Conservation (phyloP, 2,329 filamentous ascomycete species). For the Cladosporium halotolerans region DNA sequence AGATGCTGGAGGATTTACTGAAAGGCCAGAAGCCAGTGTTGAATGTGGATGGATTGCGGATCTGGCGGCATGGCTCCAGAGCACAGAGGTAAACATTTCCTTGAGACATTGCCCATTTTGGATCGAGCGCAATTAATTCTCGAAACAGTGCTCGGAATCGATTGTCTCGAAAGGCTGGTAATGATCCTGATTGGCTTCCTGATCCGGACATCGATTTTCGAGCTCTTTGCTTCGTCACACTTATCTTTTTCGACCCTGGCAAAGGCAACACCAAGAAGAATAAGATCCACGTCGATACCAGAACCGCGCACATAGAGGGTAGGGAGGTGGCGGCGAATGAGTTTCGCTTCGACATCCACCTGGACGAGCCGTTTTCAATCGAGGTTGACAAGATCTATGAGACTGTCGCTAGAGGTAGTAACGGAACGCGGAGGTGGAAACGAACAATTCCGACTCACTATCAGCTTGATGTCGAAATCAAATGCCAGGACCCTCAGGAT, state of each 20-base stretch:
- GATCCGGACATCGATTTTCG: slow-evolving; percentile 15
- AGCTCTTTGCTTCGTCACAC: slow-evolving; percentile 18
- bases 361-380: slow-evolving; percentile 22
- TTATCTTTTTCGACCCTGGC: slow-evolving; percentile 14
- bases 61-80: slow-evolving; percentile 3
- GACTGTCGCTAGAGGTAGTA: slow-evolving; percentile 12
- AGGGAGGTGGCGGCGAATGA: neutral
- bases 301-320: slow-evolving; percentile 15
- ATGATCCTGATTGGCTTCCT: slow-evolving; percentile 19
- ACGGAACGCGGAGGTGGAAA: slow-evolving; percentile 18
- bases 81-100: neutral
- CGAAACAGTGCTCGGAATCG: neutral
- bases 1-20: slow-evolving; percentile 24
- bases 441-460: slow-evolving; percentile 18
- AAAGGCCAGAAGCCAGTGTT: slow-evolving; percentile 20
- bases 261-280: slow-evolving; percentile 8
- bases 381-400: slow-evolving; percentile 18
- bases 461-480: slow-evolving; percentile 23
- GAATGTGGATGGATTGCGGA: slow-evolving; percentile 15
- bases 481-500: slow-evolving; percentile 25
- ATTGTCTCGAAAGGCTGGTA: neutral
- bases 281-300: slow-evolving; percentile 12
- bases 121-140: neutral
- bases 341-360: slow-evolving; percentile 18
- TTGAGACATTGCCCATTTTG: neutral